Conservation (phyloP, 805 yeast genomes). For the Lachancea quebecensis region DNA sequence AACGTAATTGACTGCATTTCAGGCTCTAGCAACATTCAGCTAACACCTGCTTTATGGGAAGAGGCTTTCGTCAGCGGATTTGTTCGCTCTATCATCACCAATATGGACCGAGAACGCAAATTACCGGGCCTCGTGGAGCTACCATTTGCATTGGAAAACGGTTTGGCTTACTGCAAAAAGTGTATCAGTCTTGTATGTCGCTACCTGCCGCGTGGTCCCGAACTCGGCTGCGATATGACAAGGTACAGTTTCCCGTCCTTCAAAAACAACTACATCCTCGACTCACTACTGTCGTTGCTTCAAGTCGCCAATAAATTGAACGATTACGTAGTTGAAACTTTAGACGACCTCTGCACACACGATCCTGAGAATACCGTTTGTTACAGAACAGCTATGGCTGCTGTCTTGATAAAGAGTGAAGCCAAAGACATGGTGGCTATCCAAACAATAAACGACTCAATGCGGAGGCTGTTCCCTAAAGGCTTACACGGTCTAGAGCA, state of each 20-base stretch:
- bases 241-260: constrained; percentile 28
- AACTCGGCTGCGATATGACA: constrained; percentile 38
- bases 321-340: constrained; percentile 15
- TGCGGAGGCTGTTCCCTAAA: constrained; percentile 17
- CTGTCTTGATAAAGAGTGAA: constrained; percentile 19
- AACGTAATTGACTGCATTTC: constrained; percentile 27
- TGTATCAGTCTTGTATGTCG: constrained; percentile 36
- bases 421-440: constrained; percentile 22
- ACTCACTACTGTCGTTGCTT: constrained; percentile 34
- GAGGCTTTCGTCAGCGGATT: constrained; percentile 54
- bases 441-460: constrained; percentile 14
- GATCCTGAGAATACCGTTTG: constrained; percentile 19
- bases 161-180: constrained; percentile 22
- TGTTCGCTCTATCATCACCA: constrained; percentile 46
- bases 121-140: constrained; percentile 53
- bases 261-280: constrained; percentile 47
- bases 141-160: constrained; percentile 34
- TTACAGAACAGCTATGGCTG: constrained; percentile 22
- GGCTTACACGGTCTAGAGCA: constrained; percentile 11
- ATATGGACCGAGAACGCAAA: constrained; percentile 48
- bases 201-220: constrained; percentile 41
- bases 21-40: constrained; percentile 26
- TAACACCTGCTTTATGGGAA: constrained; percentile 43
- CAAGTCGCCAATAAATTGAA: constrained; percentile 19
- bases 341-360: constrained; percentile 12